phyloP scores from a whole-genome alignment of 345 rosid genomes.

The Microcos paniculata region DNA sequence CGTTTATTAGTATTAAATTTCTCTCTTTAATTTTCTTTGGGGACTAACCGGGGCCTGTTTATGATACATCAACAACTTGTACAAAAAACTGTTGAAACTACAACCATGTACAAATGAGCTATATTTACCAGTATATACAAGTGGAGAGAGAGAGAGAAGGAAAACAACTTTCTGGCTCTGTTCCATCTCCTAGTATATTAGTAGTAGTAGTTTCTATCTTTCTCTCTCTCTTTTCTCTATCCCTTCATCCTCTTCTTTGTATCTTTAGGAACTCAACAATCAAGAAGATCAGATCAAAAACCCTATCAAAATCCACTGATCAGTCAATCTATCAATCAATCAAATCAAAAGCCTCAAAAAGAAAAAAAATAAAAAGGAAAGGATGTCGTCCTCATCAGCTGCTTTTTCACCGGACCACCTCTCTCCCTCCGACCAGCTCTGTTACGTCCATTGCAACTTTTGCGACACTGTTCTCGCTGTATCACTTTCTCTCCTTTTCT shows the following conservation, averaged over 20 bases:
- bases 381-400: constrained; percentile 71
- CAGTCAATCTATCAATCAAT: constrained; percentile 86
- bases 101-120: neutral
- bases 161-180: constrained; percentile 17
- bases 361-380: constrained; percentile 14
- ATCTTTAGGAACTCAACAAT: constrained; percentile 46
- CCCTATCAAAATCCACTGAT: constrained; percentile 39
- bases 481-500: constrained; percentile 16
- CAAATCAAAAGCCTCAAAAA: constrained; percentile 42
- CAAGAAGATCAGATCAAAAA: constrained; percentile 59
- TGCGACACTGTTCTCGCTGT: constrained; percentile 96
- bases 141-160: neutral
- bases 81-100: constrained; percentile 1
- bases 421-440: constrained; percentile 94
- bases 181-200: constrained; percentile 25
- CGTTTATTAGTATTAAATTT: neutral
- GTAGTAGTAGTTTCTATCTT: constrained; percentile 11
- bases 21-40: constrained; percentile 18
- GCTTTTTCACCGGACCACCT: constrained; percentile 86
- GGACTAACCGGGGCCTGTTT: constrained; percentile 17
- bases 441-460: constrained; percentile 95
- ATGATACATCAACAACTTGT: constrained; percentile 16
- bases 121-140: constrained; percentile 7
- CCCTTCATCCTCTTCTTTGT: constrained; percentile 11
- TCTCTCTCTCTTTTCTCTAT: constrained; percentile 13